A percentile compares a stretch with the other conserved stretches of the same genome.
phyloP scores from a whole-genome alignment of 441 rosid species.

The Jatropha podagrica region DNA sequence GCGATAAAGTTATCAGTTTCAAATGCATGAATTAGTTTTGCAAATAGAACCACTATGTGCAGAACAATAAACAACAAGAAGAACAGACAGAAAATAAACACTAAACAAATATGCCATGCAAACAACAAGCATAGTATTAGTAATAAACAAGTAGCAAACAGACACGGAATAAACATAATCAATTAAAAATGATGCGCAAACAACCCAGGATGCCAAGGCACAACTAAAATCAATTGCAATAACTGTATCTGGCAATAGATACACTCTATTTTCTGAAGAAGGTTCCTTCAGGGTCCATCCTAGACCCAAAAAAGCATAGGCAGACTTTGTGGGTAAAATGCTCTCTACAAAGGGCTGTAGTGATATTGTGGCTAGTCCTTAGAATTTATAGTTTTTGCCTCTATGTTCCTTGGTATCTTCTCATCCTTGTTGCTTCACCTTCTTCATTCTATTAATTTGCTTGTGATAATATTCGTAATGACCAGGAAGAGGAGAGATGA shows the following conservation, averaged over 20 bases:
- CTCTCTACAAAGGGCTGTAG: neutral
- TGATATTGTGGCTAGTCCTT: neutral
- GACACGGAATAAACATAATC: neutral
- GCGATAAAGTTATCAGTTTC: neutral
- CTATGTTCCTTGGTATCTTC: neutral
- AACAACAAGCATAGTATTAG: neutral
- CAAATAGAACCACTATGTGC: neutral
- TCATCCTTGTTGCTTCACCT: neutral
- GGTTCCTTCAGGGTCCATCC: neutral
- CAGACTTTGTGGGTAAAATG: neutral
- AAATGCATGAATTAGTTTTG: neutral
- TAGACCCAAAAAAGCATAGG: neutral
- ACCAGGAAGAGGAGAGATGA: neutral
- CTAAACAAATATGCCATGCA: neutral
- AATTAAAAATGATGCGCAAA: neutral
- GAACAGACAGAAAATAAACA: neutral
- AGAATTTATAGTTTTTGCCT: neutral
- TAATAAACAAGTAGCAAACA: neutral
- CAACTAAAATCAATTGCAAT: neutral
- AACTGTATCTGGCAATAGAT: neutral
- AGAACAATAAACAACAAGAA: neutral
- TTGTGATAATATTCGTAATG: too few species aligned
- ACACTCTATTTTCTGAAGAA: neutral
- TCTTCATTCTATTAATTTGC: too few species aligned
- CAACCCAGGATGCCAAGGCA: neutral